These are phyloP conservation scores for Mallotus repandus DNA, from an alignment of 441 rosid species.

Conservation along the genomic window DNA sequence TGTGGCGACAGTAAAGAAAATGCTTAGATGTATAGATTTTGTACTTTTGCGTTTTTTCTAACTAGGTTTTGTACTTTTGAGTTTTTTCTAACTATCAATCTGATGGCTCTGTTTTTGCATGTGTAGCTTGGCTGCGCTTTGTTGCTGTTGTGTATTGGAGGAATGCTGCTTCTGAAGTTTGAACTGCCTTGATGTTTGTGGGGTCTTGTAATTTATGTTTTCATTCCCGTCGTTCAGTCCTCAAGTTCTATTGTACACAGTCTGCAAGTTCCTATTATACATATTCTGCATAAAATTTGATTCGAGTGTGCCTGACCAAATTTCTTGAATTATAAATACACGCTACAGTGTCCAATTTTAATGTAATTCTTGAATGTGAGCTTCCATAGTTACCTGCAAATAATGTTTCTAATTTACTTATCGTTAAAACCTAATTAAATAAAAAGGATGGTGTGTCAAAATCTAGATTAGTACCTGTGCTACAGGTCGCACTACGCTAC, in stretches of 20 bases:
- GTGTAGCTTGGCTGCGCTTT: slow-evolving; percentile 69
- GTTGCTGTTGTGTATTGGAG: slow-evolving; percentile 84
- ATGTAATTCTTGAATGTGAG: not conserved
- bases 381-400: not conserved
- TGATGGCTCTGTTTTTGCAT: not conserved
- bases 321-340: slow-evolving; percentile 8
- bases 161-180: slow-evolving; percentile 64
- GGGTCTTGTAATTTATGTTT: slow-evolving; percentile 12
- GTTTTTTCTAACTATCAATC: not conserved
- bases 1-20: not conserved
- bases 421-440: too few relatives aligned
- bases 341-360: not conserved
- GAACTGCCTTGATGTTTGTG: not conserved
- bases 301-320: not conserved
- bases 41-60: not conserved
- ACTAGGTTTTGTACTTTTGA: not conserved
- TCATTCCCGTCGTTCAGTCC: not conserved
- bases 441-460: too few relatives aligned
- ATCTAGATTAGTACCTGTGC: too few relatives aligned
- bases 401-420: not conserved
- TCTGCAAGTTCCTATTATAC: not conserved
- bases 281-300: not conserved
- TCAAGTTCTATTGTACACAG: not conserved
- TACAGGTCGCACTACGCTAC: too few relatives aligned
- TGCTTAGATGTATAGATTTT: not conserved